Evolutionary conservation across 1,284 basidiomycete genomes (phyloP).

Genomic region (Trichosporon sp.): DNA sequence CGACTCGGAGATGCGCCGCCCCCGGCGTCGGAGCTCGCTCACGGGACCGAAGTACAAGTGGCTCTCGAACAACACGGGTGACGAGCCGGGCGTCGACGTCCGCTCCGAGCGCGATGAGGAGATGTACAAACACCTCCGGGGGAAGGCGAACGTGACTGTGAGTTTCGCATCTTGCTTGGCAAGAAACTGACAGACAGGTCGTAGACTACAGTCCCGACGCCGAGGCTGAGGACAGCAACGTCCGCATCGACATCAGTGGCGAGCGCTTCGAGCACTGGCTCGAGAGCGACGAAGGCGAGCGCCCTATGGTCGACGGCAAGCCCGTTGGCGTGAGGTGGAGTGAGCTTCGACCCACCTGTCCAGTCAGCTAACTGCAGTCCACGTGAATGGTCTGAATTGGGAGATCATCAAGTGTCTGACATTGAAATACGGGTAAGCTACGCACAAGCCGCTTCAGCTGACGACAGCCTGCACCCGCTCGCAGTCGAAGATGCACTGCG

Average conservation of each 20-base stretch:
- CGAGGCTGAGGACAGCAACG: conserved; percentile 46
- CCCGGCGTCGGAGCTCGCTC: not conserved
- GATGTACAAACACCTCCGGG: conserved; percentile 47
- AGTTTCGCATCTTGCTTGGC: no score
- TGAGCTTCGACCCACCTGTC: conserved; percentile 31
- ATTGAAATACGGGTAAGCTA: conserved; percentile 46
- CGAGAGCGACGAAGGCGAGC: conserved; percentile 41
- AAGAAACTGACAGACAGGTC: conserved; percentile 23
- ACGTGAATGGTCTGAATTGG: conserved; percentile 56
- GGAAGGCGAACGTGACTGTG: conserved; percentile 40
- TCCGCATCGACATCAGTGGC: conserved; percentile 51
- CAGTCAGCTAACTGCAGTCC: conserved; percentile 37
- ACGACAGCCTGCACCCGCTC: conserved; percentile 52
- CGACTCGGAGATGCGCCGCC: conserved; percentile 10
- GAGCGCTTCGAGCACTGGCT: conserved; percentile 50
- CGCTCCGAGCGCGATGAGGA: conserved; percentile 49
- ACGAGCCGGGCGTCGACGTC: conserved; percentile 57
- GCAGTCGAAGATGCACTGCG: conserved; percentile 56
- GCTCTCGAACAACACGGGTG: conserved; percentile 51
- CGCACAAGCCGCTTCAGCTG: not conserved
- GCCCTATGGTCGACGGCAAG: conserved; percentile 44
- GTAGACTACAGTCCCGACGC: conserved; percentile 53
- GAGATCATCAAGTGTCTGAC: conserved; percentile 54
- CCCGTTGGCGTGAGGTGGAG: conserved; percentile 50
- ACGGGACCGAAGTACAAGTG: conserved; percentile 37